Conservation (phyloP, 2,329 filamentous ascomycete species). For the Colletotrichum orbiculare region DNA sequence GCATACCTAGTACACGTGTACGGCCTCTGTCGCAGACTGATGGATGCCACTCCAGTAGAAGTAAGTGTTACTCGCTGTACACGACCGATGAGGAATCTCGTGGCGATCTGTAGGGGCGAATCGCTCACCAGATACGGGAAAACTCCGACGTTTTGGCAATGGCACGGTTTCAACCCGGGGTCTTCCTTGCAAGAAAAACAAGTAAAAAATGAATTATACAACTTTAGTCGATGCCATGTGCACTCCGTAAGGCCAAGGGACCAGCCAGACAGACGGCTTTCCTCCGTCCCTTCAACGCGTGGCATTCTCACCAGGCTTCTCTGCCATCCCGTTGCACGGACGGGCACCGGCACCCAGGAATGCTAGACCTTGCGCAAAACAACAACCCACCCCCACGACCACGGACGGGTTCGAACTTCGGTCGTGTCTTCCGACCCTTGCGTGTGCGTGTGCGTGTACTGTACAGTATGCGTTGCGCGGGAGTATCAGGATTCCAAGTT, state of each 20-base stretch:
- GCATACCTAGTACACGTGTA: too few relatives aligned
- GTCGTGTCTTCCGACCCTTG: conserved; percentile 3
- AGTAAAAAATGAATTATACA: not conserved
- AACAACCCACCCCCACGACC: conserved; percentile 23
- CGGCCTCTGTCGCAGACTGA: too few relatives aligned
- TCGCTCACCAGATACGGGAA: not conserved
- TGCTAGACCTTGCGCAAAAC: conserved; percentile 12
- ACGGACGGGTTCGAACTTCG: conserved; percentile 32
- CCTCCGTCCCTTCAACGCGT: not conserved
- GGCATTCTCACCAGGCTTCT: not conserved
- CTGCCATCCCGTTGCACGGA: conserved; percentile 17
- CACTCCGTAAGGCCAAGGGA: too few relatives aligned
- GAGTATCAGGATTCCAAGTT: conserved; percentile 23
- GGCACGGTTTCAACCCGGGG: conserved; percentile 14
- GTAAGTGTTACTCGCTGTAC: too few relatives aligned
- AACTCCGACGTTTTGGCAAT: not conserved
- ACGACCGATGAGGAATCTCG: too few relatives aligned
- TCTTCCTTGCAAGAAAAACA: not conserved
- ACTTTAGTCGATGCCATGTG: too few relatives aligned
- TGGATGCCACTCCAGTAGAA: too few relatives aligned
- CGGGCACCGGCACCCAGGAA: conserved; percentile 9
- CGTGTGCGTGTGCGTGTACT: not conserved
- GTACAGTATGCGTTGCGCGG: conserved; percentile 9
- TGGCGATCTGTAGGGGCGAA: too few relatives aligned
- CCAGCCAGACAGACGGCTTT: not conserved